Percentiles rank a stretch among this genome's conserved stretches.
Conservation (phyloP, 1,139 yeast genomes). For the Yamadazyma buinensis region DNA sequence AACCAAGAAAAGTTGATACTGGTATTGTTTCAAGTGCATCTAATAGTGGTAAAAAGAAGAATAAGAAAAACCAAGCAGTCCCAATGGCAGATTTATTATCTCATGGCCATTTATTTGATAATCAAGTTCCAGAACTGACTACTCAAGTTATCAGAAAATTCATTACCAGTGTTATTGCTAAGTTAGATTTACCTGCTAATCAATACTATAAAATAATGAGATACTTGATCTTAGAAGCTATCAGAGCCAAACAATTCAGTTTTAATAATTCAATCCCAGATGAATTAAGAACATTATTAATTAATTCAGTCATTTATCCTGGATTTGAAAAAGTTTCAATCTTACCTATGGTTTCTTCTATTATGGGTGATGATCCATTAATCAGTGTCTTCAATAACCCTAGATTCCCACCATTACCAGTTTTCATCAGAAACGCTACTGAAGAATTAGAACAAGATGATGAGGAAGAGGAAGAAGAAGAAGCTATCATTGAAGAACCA, state of each 20-base stretch:
- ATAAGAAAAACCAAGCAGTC: constrained; percentile 39
- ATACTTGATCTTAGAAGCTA: constrained; percentile 49
- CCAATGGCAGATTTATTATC: constrained; percentile 70
- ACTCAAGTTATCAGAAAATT: constrained; percentile 42
- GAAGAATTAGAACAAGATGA: constrained; percentile 15
- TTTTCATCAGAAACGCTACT: constrained; percentile 23
- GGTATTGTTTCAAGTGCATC: constrained; percentile 1
- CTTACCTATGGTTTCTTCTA: constrained; percentile 64
- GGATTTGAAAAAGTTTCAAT: constrained; percentile 60
- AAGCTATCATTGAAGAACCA: constrained; percentile 16
- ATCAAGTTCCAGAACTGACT: constrained; percentile 37
- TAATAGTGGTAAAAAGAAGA: constrained; percentile 23
- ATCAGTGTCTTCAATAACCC: constrained; percentile 67
- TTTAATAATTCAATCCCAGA: constrained; percentile 23
- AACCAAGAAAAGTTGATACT: constrained; percentile 26
- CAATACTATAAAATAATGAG: constrained; percentile 60
- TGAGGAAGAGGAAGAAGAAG: neutral
- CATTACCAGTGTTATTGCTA: constrained; percentile 45
- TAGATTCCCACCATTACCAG: constrained; percentile 64
- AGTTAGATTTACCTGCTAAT: constrained; percentile 55
- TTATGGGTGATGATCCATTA: constrained; percentile 40
- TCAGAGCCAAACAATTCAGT: constrained; percentile 25
- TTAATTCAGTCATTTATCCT: constrained; percentile 59
- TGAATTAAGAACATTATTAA: constrained; percentile 39
- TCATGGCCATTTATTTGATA: constrained; percentile 56